Evolutionary conservation across 305 asterid species (phyloP).

Genomic region (Plantago rigida): DNA sequence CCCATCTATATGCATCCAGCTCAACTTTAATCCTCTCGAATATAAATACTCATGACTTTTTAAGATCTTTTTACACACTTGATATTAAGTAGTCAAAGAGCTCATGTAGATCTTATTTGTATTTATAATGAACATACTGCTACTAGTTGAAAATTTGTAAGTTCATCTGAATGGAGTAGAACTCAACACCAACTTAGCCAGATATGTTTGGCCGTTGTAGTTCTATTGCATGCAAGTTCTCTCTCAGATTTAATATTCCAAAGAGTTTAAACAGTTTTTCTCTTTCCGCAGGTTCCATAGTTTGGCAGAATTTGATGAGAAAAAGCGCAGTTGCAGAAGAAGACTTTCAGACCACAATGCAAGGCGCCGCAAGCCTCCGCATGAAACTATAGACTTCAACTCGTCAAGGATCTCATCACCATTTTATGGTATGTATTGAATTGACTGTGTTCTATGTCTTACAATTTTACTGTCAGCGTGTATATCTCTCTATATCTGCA

Average conservation of each 20-base stretch:
- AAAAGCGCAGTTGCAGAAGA: slow-evolving; percentile 84
- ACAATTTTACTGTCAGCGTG: not conserved
- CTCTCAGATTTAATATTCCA: slow-evolving; percentile 2
- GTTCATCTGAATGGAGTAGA: not conserved
- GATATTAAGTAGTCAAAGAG: not conserved
- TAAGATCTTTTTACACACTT: not conserved
- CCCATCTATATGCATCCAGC: too few relatives aligned
- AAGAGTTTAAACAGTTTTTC: slow-evolving; percentile 2
- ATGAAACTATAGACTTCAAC: slow-evolving; percentile 53
- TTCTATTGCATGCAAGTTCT: slow-evolving; percentile 1
- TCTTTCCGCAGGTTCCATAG: slow-evolving; percentile 61
- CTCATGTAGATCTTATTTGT: not conserved
- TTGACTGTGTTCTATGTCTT: not conserved
- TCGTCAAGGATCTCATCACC: slow-evolving; percentile 46
- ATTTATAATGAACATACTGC: not conserved
- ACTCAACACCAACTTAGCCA: not conserved
- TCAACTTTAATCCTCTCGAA: too few relatives aligned
- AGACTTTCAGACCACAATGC: slow-evolving; percentile 85
- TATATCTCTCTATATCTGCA: slow-evolving; percentile 1
- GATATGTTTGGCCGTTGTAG: not conserved
- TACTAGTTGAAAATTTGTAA: not conserved
- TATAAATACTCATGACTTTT: not conserved
- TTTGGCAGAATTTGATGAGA: slow-evolving; percentile 68
- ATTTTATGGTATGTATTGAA: slow-evolving; percentile 43
- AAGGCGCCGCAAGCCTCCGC: slow-evolving; percentile 75